A percentile compares a stretch with the other conserved stretches of the same genome.
These are phyloP conservation scores for Fusarium bulbicola DNA, from an alignment of 2,329 filamentous ascomycete genomes.

Conservation along the genomic window DNA sequence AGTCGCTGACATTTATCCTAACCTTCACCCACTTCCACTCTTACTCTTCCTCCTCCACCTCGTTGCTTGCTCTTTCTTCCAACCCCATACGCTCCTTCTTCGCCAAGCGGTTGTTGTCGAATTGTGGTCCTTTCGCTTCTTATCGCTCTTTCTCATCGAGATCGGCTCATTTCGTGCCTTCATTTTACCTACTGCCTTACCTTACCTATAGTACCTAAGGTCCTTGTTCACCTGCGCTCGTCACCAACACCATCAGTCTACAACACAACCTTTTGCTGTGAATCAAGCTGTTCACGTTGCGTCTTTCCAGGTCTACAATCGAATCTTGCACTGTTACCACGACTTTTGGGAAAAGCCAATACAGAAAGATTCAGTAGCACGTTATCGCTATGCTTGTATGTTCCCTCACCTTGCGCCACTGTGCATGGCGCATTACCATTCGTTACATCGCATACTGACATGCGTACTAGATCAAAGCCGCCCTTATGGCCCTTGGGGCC, in stretches of 20 bases:
- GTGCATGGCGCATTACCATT: neutral
- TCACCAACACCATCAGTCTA: slow-evolving; percentile 6
- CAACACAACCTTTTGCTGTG: slow-evolving; percentile 1
- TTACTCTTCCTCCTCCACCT: neutral
- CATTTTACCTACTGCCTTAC: slow-evolving; percentile 2
- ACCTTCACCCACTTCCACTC: slow-evolving; percentile 4
- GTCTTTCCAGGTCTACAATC: neutral
- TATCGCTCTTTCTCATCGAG: slow-evolving; percentile 34
- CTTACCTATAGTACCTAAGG: neutral
- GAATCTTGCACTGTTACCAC: slow-evolving; percentile 1
- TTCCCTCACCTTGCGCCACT: neutral
- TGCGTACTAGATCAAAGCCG: slow-evolving; percentile 49
- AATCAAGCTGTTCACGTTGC: slow-evolving; percentile 7
- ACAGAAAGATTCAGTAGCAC: slow-evolving; percentile 3
- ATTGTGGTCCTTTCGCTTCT: slow-evolving; percentile 32
- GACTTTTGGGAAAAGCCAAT: slow-evolving; percentile 13
- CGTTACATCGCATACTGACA: slow-evolving; percentile 21
- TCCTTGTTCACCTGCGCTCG: neutral
- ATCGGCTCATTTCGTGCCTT: slow-evolving; percentile 10
- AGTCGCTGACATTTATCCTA: slow-evolving; percentile 6
- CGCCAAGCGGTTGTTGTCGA: slow-evolving; percentile 5
- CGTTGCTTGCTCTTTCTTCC: slow-evolving; percentile 11
- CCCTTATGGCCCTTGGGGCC: slow-evolving; percentile 63
- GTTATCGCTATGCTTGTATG: slow-evolving; percentile 42
- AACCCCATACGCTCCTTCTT: slow-evolving; percentile 32